phyloP scores from a whole-genome alignment of 768 basidiomycete genomes.

The Cystobasidium tubakii region DNA sequence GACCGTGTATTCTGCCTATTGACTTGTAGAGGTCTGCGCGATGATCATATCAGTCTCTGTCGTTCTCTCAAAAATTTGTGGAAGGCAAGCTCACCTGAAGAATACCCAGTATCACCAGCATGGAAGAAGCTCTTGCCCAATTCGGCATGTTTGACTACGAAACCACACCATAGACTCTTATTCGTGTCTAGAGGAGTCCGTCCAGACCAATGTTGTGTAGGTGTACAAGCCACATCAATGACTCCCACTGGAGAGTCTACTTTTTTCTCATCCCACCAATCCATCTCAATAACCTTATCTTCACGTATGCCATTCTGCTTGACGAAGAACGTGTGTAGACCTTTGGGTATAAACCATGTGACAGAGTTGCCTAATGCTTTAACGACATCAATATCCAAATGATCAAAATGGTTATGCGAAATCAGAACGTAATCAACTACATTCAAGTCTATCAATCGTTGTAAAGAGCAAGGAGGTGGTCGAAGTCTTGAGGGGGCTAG shows the following conservation, averaged over 20 bases:
- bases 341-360: conserved; percentile 49
- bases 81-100: conserved; percentile 36
- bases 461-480: conserved; percentile 47
- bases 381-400: conserved; percentile 47
- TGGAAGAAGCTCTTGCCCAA: conserved; percentile 41
- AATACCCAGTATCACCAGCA: conserved; percentile 49
- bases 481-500: conserved; percentile 48
- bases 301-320: conserved; percentile 45
- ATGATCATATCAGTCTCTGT: conserved; percentile 1
- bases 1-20: conserved; percentile 47
- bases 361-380: conserved; percentile 47
- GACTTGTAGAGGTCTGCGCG: conserved; percentile 45
- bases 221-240: conserved; percentile 31
- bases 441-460: conserved; percentile 42
- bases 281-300: conserved; percentile 48
- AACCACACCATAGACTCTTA: conserved; percentile 48
- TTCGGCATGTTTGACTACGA: conserved; percentile 39
- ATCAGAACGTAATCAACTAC: conserved; percentile 49
- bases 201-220: conserved; percentile 47
- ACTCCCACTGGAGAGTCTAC: conserved; percentile 39
- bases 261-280: conserved; percentile 49
- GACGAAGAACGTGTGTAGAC: conserved; percentile 46
- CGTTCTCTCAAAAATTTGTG: too few species aligned
- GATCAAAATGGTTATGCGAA: conserved; percentile 50
- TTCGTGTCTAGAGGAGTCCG: conserved; percentile 49